A percentile compares a stretch with the other conserved stretches of the same genome.
Conservation (phyloP, 2,329 filamentous ascomycete species). For the Ascomycota sp. region DNA sequence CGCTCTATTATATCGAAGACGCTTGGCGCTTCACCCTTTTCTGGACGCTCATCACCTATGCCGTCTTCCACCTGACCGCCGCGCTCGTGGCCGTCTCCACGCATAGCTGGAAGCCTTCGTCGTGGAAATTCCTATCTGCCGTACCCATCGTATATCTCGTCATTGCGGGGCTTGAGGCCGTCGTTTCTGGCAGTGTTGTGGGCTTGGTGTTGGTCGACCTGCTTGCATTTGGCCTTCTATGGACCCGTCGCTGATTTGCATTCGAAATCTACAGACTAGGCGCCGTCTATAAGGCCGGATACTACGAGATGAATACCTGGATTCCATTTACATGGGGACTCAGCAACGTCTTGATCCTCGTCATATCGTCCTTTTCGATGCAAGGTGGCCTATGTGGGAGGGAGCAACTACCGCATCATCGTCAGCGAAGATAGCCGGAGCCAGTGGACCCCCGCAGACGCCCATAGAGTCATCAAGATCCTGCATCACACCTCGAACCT, state of each 20-base stretch:
- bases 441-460: too few species aligned
- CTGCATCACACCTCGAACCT: too few species aligned
- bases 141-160: slow-evolving; percentile 48
- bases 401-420: too few species aligned
- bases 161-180: slow-evolving; percentile 51
- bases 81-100: slow-evolving; percentile 49
- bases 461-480: too few species aligned
- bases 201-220: slow-evolving; percentile 40
- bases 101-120: slow-evolving; percentile 35
- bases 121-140: slow-evolving; percentile 44
- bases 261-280: slow-evolving; percentile 32
- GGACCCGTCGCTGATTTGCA: too few species aligned
- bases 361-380: slow-evolving; percentile 80
- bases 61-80: slow-evolving; percentile 49
- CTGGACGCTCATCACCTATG: slow-evolving; percentile 69
- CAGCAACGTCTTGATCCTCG: slow-evolving; percentile 60
- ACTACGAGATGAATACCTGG: slow-evolving; percentile 85
- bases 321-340: slow-evolving; percentile 74
- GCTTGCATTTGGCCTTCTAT: not conserved
- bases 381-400: slow-evolving; percentile 50
- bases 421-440: too few species aligned
- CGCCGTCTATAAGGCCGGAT: slow-evolving; percentile 59
- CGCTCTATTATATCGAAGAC: slow-evolving; percentile 51
- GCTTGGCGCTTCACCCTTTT: slow-evolving; percentile 73
- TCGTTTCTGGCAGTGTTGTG: slow-evolving; percentile 61